Evolutionary conservation across 148 eudicot genomes (phyloP), one percentile per base, ranked within the genome.

Genomic region (Cornus kousa): DNA sequence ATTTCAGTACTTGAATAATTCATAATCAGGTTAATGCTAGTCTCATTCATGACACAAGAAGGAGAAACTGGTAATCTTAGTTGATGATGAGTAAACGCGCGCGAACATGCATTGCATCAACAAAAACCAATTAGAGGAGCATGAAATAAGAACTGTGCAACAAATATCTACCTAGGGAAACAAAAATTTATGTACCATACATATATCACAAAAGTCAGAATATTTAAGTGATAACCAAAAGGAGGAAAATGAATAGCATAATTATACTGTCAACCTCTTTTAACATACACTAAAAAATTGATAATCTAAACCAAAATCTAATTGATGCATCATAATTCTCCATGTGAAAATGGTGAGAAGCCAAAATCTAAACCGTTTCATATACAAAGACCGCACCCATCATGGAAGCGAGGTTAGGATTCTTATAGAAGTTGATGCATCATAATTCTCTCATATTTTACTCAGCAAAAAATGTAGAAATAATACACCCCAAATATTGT

Each of bases 281-380:
- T n/a, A 43, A 46, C 46, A 67, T 50, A 76, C 62, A 48, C 11
- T 9, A 10, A 67, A 48, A 62, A 16, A 2, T 43, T 6, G 35
- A 48, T 64, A 62, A 2, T 20, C n/a, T n/a, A n/a, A n/a, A n/a
- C n/a, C n/a, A n/a, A n/a, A n/a, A n/a, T n/a, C n/a, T n/a, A n/a
- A n/a, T n/a, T n/a, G n/a, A n/a, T n/a, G n/a, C n/a, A n/a, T n/a
- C n/a, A n/a, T n/a, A n/a, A n/a, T n/a, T n/a, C n/a, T n/a, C n/a
- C n/a, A n/a, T n/a, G 31, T 74, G 53, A 74, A 37, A 22, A 62
- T n/a, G 28, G 46, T 53, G 14, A 76, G 37, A 76, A 64, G 46
- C 24, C 28, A 53, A 76, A 66, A 24, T 14, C 59, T 10, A 0
- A n/a, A n/a, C n/a, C n/a, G n/a, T n/a, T 14, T 53, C 59, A 14